phyloP scores from a whole-genome alignment of 2,329 filamentous ascomycete genomes.

The Hortaea sp. region DNA sequence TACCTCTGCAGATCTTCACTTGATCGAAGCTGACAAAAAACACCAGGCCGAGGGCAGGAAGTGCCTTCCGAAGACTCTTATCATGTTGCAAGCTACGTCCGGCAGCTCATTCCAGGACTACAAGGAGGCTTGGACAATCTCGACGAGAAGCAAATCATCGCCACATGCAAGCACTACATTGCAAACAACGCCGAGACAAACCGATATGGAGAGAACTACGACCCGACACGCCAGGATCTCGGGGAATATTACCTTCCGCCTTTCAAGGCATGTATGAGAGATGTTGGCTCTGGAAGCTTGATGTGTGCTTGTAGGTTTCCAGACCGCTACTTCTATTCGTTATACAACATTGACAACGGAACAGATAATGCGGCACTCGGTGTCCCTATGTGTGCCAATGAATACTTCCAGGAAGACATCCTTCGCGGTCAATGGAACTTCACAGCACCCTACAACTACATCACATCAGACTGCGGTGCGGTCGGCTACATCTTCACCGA shows the following conservation, averaged over 20 bases:
- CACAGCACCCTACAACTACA: conserved; percentile 49
- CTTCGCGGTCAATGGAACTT: conserved; percentile 58
- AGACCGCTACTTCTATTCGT: neutral
- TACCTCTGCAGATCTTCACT: too few relatives aligned
- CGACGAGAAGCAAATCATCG: conserved; percentile 28
- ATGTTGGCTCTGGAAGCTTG: conserved; percentile 37
- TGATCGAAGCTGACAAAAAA: too few relatives aligned
- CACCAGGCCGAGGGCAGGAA: conserved; percentile 15
- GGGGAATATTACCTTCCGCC: conserved; percentile 58
- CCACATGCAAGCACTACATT: conserved; percentile 38
- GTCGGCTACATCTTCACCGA: conserved; percentile 37
- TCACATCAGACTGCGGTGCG: conserved; percentile 59
- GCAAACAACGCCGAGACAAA: conserved; percentile 11
- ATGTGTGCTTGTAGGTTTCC: conserved; percentile 46
- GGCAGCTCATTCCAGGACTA: conserved; percentile 23
- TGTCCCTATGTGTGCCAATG: conserved; percentile 52
- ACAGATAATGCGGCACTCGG: conserved; percentile 45
- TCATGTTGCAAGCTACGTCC: conserved; percentile 25
- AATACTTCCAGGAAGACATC: conserved; percentile 52
- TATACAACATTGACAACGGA: neutral
- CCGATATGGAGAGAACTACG: conserved; percentile 38
- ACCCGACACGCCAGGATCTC: conserved; percentile 51
- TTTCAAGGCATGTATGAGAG: conserved; percentile 44
- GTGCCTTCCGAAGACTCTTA: conserved; percentile 34
- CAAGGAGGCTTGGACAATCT: conserved; percentile 13